Conservation (phyloP, 2,329 filamentous ascomycete species). For the Nemania abortiva region DNA sequence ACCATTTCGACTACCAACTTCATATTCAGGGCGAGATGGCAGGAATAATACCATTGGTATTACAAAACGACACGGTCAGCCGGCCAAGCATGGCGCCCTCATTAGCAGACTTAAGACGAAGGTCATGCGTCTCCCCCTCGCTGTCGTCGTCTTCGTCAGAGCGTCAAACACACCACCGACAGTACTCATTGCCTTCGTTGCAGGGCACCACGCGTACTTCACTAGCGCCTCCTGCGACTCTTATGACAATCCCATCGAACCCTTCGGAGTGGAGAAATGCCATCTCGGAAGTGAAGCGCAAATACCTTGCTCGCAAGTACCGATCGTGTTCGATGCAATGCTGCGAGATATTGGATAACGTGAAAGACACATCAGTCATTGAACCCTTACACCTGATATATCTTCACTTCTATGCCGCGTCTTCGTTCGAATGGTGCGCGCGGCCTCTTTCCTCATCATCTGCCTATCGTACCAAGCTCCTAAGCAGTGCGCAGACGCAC, state of each 20-base stretch:
- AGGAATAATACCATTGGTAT: conserved; percentile 47
- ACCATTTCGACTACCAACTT: conserved; percentile 1
- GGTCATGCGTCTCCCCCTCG: conserved; percentile 34
- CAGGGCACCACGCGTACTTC: conserved; percentile 43
- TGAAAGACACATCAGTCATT: conserved; percentile 58
- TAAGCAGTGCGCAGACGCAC: conserved; percentile 65
- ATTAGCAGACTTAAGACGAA: conserved; percentile 35
- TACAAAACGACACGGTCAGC: conserved; percentile 39
- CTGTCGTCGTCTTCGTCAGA: conserved; percentile 17
- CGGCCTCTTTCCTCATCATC: conserved; percentile 61
- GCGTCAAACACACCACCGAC: conserved; percentile 44
- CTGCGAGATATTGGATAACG: conserved; percentile 63
- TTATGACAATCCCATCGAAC: conserved; percentile 57
- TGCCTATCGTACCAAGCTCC: conserved; percentile 60
- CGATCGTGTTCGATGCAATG: conserved; percentile 66
- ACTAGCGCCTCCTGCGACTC: conserved; percentile 41
- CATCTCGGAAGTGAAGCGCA: conserved; percentile 66
- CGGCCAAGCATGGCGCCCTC: conserved; percentile 27
- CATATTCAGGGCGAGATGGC: conserved; percentile 41
- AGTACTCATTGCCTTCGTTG: conserved; percentile 48
- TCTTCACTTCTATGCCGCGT: conserved; percentile 71
- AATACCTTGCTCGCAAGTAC: conserved; percentile 64
- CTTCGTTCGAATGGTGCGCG: conserved; percentile 69
- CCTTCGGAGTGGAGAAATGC: conserved; percentile 64
- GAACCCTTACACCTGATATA: conserved; percentile 69